Evolutionary conservation across 495 filamentous ascomycete species (phyloP).

Genomic region (Penicillium bovifimosum): DNA sequence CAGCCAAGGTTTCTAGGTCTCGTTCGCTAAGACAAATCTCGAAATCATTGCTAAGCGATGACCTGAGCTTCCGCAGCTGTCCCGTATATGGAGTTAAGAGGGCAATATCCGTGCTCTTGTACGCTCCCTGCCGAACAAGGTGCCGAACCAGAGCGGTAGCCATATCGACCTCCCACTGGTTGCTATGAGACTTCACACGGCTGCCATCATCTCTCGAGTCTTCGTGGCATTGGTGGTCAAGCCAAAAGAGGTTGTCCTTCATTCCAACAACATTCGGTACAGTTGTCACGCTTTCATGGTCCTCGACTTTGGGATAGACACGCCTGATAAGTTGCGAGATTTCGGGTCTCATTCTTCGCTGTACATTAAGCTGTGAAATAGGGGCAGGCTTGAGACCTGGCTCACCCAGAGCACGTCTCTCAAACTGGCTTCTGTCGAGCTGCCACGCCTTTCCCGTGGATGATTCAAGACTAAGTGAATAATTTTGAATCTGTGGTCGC

Average conservation of each 20-base stretch:
- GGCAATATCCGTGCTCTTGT: slow-evolving; percentile 59
- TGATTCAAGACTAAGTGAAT: slow-evolving; percentile 43
- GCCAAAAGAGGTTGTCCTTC: slow-evolving; percentile 61
- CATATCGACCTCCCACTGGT: slow-evolving; percentile 63
- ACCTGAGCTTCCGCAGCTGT: slow-evolving; percentile 50
- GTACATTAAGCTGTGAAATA: slow-evolving; percentile 50
- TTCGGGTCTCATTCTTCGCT: slow-evolving; percentile 68
- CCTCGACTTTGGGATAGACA: slow-evolving; percentile 58
- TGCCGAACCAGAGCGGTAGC: slow-evolving; percentile 56
- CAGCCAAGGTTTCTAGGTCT: slow-evolving; percentile 37
- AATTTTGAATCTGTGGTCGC: slow-evolving; percentile 50
- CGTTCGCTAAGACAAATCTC: slow-evolving; percentile 45
- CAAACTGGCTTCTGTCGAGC: slow-evolving; percentile 9
- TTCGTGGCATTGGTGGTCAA: slow-evolving; percentile 58
- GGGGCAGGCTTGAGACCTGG: slow-evolving; percentile 26
- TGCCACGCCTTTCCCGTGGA: slow-evolving; percentile 1
- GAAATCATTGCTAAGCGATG: slow-evolving; percentile 21
- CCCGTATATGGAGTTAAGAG: slow-evolving; percentile 67
- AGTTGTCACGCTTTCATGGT: slow-evolving; percentile 39
- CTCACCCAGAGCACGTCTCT: slow-evolving; percentile 10
- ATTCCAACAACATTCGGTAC: slow-evolving; percentile 60
- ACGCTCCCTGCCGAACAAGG: slow-evolving; percentile 58
- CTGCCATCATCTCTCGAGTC: slow-evolving; percentile 26
- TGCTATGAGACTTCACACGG: slow-evolving; percentile 51
- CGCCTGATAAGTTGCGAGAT: slow-evolving; percentile 57